Percentiles rank a stretch among this genome's conserved stretches.
These are phyloP conservation scores for Plasmodium knowlesi DNA, from an alignment of 169 alveolate species.

Conservation along the genomic window DNA sequence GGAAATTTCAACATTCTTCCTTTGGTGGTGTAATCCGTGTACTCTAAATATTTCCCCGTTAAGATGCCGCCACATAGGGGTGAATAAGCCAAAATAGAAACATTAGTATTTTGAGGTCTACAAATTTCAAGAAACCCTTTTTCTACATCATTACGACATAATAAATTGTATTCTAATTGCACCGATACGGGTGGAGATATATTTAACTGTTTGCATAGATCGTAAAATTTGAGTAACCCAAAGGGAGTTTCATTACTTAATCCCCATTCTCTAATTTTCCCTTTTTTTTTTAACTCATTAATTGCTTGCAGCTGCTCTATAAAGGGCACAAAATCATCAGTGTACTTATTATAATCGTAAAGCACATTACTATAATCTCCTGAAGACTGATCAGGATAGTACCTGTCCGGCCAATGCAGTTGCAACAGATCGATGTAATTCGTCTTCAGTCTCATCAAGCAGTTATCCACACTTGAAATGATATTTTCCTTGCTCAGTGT, in stretches of 20 bases:
- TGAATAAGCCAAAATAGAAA: slow-evolving; percentile 81
- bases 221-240: slow-evolving; percentile 82
- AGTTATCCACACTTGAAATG: slow-evolving; percentile 81
- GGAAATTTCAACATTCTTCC: slow-evolving; percentile 88
- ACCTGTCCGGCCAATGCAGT: slow-evolving; percentile 90
- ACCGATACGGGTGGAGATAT: slow-evolving; percentile 84
- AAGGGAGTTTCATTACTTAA: slow-evolving; percentile 89
- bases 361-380: slow-evolving; percentile 85
- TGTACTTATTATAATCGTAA: slow-evolving; percentile 75
- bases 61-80: slow-evolving; percentile 89
- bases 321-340: slow-evolving; percentile 76
- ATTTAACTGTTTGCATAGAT: slow-evolving; percentile 76
- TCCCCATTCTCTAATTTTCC: slow-evolving; percentile 91
- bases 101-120: slow-evolving; percentile 87
- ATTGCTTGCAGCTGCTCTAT: slow-evolving; percentile 87
- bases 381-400: slow-evolving; percentile 84
- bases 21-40: slow-evolving; percentile 85
- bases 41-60: slow-evolving; percentile 89
- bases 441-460: slow-evolving; percentile 80
- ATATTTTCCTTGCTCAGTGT: slow-evolving; percentile 78
- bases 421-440: slow-evolving; percentile 88
- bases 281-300: slow-evolving; percentile 77
- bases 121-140: slow-evolving; percentile 87
- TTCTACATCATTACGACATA: slow-evolving; percentile 88
- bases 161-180: slow-evolving; percentile 85